Evolutionary conservation across 73 alveolate genomes (phyloP).

Genomic region (Stentor roeselii): DNA sequence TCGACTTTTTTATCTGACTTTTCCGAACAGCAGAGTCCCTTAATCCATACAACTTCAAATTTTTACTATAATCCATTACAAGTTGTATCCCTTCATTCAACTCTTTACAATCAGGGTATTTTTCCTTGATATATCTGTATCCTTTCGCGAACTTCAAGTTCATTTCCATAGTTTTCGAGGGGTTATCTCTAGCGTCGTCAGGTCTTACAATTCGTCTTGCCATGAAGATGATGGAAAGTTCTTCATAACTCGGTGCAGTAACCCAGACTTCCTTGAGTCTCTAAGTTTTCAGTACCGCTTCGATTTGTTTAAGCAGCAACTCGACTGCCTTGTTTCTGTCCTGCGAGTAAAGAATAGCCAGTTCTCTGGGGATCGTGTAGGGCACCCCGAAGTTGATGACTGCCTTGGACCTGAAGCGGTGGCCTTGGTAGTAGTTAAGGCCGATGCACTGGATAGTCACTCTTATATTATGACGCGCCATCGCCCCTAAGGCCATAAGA

Average conservation of each 20-base stretch:
- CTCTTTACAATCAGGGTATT: constrained; percentile 60
- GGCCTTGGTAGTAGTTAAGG: constrained; percentile 85
- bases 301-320: constrained; percentile 70
- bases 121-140: constrained; percentile 40
- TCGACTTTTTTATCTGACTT: constrained; percentile 19
- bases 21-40: constrained; percentile 74
- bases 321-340: constrained; percentile 81
- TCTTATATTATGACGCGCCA: constrained; percentile 76
- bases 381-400: constrained; percentile 92
- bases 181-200: constrained; percentile 49
- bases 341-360: constrained; percentile 62
- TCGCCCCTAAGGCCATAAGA: constrained; percentile 92
- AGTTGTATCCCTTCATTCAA: constrained; percentile 44
- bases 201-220: constrained; percentile 87
- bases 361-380: constrained; percentile 69
- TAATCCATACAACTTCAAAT: constrained; percentile 70
- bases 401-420: constrained; percentile 85
- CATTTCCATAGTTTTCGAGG: constrained; percentile 62
- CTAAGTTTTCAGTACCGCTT: constrained; percentile 41
- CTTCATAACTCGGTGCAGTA: constrained; percentile 87
- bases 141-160: constrained; percentile 73
- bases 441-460: constrained; percentile 89
- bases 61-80: constrained; percentile 58
- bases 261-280: constrained; percentile 77
- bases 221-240: constrained; percentile 60